Evolutionary conservation across 352 stramenopile genomes (phyloP).

Genomic region (Albugo candida): DNA sequence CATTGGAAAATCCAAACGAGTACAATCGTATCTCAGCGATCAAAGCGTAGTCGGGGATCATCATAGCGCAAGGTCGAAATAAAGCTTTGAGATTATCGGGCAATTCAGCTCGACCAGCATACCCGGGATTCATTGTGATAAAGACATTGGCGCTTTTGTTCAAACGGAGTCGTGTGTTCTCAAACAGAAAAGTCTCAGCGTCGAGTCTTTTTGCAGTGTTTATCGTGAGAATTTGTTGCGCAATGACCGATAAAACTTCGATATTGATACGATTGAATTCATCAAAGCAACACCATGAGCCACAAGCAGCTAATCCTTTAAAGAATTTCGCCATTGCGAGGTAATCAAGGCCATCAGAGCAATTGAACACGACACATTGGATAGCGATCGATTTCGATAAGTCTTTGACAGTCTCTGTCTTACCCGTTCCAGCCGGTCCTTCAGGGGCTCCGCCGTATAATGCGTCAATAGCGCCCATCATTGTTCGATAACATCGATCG

Average conservation of each 20-base stretch:
- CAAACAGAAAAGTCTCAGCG: constrained; percentile 84
- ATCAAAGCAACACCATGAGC: constrained; percentile 88
- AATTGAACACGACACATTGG: constrained; percentile 92
- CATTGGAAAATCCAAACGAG: constrained; percentile 84
- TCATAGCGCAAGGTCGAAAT: constrained; percentile 89
- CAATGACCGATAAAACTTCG: constrained; percentile 87
- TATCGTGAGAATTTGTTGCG: constrained; percentile 88
- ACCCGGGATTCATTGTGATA: constrained; percentile 93
- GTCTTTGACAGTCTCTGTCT: constrained; percentile 91
- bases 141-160: constrained; percentile 86
- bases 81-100: constrained; percentile 89
- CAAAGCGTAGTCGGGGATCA: constrained; percentile 89
- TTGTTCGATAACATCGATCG: constrained; percentile 87
- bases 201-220: constrained; percentile 81
- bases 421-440: constrained; percentile 85
- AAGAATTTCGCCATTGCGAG: constrained; percentile 92
- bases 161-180: constrained; percentile 85
- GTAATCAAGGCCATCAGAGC: constrained; percentile 83
- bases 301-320: constrained; percentile 82
- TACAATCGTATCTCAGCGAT: constrained; percentile 89
- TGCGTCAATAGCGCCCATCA: constrained; percentile 87
- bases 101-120: constrained; percentile 87
- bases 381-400: constrained; percentile 88
- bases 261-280: constrained; percentile 94
- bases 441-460: constrained; percentile 86